These are phyloP conservation scores for Scutellaria barbata DNA, from an alignment of 257 asterid genomes.

Conservation along the genomic window DNA sequence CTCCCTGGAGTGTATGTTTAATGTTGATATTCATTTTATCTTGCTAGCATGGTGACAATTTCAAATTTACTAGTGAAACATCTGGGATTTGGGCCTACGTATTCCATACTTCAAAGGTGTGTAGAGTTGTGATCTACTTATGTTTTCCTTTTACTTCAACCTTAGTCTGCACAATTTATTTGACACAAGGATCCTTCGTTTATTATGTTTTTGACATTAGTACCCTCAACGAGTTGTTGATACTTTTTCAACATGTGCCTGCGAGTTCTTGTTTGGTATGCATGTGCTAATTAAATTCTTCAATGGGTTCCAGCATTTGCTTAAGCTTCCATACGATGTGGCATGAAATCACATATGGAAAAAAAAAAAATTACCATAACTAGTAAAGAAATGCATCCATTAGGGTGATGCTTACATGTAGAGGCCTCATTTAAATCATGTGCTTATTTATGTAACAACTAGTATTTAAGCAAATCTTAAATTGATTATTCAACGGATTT, in stretches of 20 bases:
- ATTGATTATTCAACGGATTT: too few relatives aligned
- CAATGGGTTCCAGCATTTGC: constrained; percentile 9
- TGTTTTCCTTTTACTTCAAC: neutral
- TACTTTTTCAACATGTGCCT: neutral
- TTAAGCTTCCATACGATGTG: constrained; percentile 1
- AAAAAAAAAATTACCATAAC: too few relatives aligned
- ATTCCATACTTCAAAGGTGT: neutral
- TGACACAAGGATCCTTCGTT: neutral
- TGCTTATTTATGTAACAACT: neutral
- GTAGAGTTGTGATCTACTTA: neutral
- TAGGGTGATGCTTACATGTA: neutral
- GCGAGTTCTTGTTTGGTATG: neutral
- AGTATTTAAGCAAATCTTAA: too few relatives aligned
- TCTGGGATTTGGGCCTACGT: neutral
- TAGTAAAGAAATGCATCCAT: neutral
- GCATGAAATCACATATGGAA: neutral
- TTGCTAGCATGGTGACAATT: neutral
- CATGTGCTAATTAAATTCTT: constrained; percentile 6
- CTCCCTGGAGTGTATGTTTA: too few relatives aligned
- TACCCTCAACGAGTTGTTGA: neutral
- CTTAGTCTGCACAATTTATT: neutral
- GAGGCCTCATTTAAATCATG: neutral
- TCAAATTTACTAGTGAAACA: neutral
- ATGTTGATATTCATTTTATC: neutral
- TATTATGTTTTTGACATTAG: neutral